A percentile compares a stretch with the other conserved stretches of the same genome.
Evolutionary conservation across 805 yeast genomes (phyloP).

Genomic region (Zygosaccharomyces gambellarensis): DNA sequence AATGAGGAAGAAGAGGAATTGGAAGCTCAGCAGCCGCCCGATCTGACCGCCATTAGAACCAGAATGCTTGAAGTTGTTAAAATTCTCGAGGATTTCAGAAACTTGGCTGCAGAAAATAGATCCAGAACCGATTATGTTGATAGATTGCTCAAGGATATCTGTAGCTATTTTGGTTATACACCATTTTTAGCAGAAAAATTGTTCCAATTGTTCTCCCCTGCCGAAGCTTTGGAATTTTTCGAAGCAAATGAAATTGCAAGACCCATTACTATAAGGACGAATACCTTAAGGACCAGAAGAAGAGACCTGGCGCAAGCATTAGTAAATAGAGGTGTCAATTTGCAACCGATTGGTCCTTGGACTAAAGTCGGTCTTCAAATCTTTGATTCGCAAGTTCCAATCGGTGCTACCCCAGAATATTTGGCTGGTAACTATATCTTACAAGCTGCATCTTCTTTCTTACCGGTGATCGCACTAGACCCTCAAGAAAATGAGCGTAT

Average conservation of each 20-base stretch:
- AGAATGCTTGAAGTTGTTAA: constrained; percentile 94
- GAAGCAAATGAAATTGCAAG: constrained; percentile 97
- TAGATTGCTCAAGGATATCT: constrained; percentile 77
- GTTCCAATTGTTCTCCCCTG: constrained; percentile 84
- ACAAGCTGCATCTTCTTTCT: constrained; percentile 97
- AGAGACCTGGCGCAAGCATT: constrained; percentile 92
- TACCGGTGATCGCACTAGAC: constrained; percentile 95
- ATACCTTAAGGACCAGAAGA: constrained; percentile 89
- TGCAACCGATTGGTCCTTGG: constrained; percentile 97
- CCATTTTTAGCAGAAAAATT: constrained; percentile 90
- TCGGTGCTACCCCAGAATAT: constrained; percentile 99
- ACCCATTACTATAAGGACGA: constrained; percentile 96
- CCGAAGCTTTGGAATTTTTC: constrained; percentile 96
- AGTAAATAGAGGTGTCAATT: constrained; percentile 93
- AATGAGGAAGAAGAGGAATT: constrained; percentile 59
- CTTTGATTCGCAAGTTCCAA: constrained; percentile 98
- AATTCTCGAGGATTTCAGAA: constrained; percentile 85
- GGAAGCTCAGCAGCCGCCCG: constrained; percentile 55
- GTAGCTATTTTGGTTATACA: constrained; percentile 90
- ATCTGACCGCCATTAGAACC: constrained; percentile 77
- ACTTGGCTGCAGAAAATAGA: constrained; percentile 75
- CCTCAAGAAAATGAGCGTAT: constrained; percentile 97
- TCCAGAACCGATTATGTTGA: constrained; percentile 79
- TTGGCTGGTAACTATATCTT: constrained; percentile 95
- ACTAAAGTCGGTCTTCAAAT: constrained; percentile 96